These are phyloP conservation scores for Sungouiozyma ichnusensis DNA, from an alignment of 805 yeast genomes.

Conservation along the genomic window DNA sequence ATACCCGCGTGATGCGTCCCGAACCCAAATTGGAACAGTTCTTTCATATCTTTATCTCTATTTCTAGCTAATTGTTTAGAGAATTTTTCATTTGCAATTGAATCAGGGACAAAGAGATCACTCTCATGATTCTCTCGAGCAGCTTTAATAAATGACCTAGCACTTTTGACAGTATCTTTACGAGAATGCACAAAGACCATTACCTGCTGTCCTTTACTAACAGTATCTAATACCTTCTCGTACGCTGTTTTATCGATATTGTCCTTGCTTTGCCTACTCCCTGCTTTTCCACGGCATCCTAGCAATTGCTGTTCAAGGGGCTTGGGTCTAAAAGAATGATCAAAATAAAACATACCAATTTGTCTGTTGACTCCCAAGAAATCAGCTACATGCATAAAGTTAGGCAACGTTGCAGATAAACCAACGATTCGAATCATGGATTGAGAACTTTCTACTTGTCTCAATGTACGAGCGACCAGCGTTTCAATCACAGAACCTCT, in stretches of 20 bases:
- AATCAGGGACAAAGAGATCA: constrained; percentile 32
- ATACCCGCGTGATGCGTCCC: constrained; percentile 98
- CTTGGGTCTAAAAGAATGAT: constrained; percentile 85
- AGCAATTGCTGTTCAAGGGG: constrained; percentile 81
- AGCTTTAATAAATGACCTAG: constrained; percentile 57
- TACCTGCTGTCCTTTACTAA: constrained; percentile 69
- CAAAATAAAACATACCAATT: constrained; percentile 90
- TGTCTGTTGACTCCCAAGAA: constrained; percentile 84
- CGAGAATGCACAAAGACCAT: constrained; percentile 97
- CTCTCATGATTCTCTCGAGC: constrained; percentile 53
- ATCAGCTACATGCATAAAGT: constrained; percentile 87
- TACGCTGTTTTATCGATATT: constrained; percentile 69
- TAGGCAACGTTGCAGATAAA: constrained; percentile 87
- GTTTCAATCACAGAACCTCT: constrained; percentile 97
- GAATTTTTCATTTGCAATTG: constrained; percentile 28
- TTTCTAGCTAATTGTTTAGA: constrained; percentile 59
- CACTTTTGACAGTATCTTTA: constrained; percentile 81
- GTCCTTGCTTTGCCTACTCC: constrained; percentile 55
- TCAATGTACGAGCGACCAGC: constrained; percentile 80
- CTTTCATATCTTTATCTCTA: constrained; percentile 69
- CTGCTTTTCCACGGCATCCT: constrained; percentile 83
- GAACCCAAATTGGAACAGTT: constrained; percentile 70
- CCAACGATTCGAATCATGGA: constrained; percentile 91
- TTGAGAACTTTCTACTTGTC: constrained; percentile 93
- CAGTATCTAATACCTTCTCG: constrained; percentile 59